Conservation (phyloP, 2,329 filamentous ascomycete genomes). For the Ascochyta clinopodiicola region DNA sequence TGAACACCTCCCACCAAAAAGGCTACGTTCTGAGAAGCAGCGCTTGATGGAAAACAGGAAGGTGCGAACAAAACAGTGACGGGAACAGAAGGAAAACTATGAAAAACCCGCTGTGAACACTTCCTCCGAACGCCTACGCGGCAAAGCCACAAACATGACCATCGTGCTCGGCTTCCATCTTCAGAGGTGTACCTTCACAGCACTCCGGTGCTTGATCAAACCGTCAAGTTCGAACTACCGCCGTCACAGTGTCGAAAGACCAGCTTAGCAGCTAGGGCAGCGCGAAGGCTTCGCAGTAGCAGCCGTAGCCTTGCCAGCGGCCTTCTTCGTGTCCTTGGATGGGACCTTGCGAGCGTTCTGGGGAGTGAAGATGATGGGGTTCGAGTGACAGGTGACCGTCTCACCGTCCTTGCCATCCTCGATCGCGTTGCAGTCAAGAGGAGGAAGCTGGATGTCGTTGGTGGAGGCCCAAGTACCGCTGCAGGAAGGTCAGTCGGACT, state of each 20-base stretch:
- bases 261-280: background rate
- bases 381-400: slow-evolving; percentile 14
- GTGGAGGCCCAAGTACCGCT: slow-evolving; percentile 31
- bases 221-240: background rate
- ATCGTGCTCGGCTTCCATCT: background rate
- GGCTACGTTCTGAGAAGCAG: background rate
- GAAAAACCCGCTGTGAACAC: background rate
- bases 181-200: background rate
- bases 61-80: background rate
- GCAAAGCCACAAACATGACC: background rate
- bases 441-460: slow-evolving; percentile 22
- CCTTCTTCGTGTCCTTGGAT: slow-evolving; percentile 1
- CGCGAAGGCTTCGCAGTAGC: background rate
- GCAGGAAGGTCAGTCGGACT: background rate
- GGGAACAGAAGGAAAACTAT: background rate
- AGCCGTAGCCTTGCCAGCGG: background rate
- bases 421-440: slow-evolving; percentile 18
- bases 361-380: slow-evolving; percentile 20
- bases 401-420: slow-evolving; percentile 5
- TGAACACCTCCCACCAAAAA: too few relatives aligned
- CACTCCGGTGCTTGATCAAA: background rate
- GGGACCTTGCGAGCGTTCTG: slow-evolving; percentile 31
- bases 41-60: background rate
- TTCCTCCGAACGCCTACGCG: background rate
- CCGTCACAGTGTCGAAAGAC: background rate